Evolutionary conservation across 139 green algal species (phyloP), one percentile per base, ranked within the genome.

Genomic region (Nannochloris sp.): DNA sequence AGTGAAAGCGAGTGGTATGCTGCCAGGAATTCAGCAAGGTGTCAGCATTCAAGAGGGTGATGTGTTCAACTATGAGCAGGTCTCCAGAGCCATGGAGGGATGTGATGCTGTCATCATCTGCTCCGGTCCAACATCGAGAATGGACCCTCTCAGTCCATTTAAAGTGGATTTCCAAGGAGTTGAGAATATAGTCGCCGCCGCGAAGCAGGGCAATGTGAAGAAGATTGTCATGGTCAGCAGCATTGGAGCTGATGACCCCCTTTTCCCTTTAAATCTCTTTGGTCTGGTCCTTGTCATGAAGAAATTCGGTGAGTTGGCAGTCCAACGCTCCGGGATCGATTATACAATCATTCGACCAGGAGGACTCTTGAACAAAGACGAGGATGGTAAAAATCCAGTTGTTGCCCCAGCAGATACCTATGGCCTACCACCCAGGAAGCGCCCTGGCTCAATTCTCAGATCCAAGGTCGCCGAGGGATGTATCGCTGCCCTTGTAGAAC

Each of bases 311-410:
- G 87, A 93, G 73, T 78, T 86, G 78, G 82, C 70, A 58, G 57
- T 94, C 72, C 87, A 92, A 64, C 75, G 85, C n/a, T 82, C 64
- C 3, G 86, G 86, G 19, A 48, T 93, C 14, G 63, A 78, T 49
- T 91, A 90, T 71, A 92, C 86, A 18, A 90, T 93, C 59, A 67
- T 93, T 2, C 68, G 85, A 5, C 84, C 85, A 64, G 75, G 85
- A 40, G 82, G 85, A 11, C 71, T 89, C 16, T 44, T 34, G 3
- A 11, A 54, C 8, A 62, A 56, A 1, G 62, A 79, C 48, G 7
- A 9, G 1, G 50, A 54, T 1, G 84, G 76, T 21, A 18, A 18
- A 37, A 60, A 48, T 3, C 54, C 91, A 1, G 75, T 90, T 12
- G 79, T 86, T 78, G 75, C 10, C 24, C 70, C 68, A 5, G 58